Base-by-base conservation (phyloP, 331 rosid species). In the Malus hybrid region DNA sequence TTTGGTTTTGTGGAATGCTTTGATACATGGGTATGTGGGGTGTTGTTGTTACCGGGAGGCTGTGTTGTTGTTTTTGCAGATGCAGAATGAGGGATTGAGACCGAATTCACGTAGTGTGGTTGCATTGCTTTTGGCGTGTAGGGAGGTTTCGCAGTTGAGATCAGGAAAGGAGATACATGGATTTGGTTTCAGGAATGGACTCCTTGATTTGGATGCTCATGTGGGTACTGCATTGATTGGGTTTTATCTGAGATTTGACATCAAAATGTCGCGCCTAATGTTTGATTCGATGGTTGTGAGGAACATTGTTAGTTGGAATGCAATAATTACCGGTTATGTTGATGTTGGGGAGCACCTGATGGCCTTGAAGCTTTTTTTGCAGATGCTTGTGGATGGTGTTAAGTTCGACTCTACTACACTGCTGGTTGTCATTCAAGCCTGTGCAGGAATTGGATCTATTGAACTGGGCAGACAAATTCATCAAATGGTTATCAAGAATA, bases 201-300 rank as follows among this genome's bases (percentile, higher is more conserved):
- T 83, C 9, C 65, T 86, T 73, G 84, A 81, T 81, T 59, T 75
- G 74, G 79, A 76, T 71, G 86, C 84, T 29, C 82, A 83, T 70
- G 79, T 86, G 60, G 90, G 86, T 19, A 79, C 90, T 79, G 79
- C 90, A 60, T 83, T 86, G 77, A 54, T 86, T 16, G 87, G 87
- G 67, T 81, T 83, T 67, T 86, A 81, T 67, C 32, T 54, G 64
- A 79, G 44, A 76, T 86, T 86, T 11, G 86, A 81, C 72, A 73
- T 72, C 4, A 27, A 56, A 33, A 62, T 75, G 78, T 76, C 84
- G 0, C 80, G 42, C 31, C 28, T 19, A 20, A 81, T 50, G 6
- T 83, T 83, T 73, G 75, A 84, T 62, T 63, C 67, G 28, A 81
- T 86, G 90, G 46, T 24, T 55, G 56, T 73, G 90, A 86, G 79